phyloP scores from a whole-genome alignment of 768 basidiomycete genomes.

The Rhodocollybia butyracea region DNA sequence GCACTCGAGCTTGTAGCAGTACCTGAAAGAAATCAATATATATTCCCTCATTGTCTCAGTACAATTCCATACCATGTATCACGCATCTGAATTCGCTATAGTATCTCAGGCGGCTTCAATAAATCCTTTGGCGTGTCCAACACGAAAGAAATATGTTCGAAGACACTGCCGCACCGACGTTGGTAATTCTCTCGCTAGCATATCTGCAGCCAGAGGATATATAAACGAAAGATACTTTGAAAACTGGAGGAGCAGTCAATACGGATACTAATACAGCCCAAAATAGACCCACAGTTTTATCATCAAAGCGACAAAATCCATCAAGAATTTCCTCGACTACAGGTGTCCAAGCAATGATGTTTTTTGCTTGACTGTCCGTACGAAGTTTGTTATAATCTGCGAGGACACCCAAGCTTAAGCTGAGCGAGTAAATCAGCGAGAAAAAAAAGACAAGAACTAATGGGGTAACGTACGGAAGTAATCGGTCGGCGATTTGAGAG shows the following conservation, averaged over 20 bases:
- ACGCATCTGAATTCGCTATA: no score
- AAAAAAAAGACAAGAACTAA: slow-evolving; percentile 22
- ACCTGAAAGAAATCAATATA: no score
- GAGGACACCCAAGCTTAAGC: slow-evolving; percentile 83
- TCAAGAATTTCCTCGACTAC: slow-evolving; percentile 93
- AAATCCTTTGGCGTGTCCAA: slow-evolving; percentile 71
- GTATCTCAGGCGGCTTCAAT: no score
- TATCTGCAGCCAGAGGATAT: slow-evolving; percentile 86
- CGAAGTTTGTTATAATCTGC: slow-evolving; percentile 90
- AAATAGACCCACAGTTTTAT: slow-evolving; percentile 73
- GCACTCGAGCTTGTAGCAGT: no score
- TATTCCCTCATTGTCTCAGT: no score
- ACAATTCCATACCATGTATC: no score
- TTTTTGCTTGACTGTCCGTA: slow-evolving; percentile 88
- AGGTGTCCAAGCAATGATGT: slow-evolving; percentile 97
- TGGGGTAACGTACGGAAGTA: slow-evolving; percentile 54
- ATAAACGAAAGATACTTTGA: slow-evolving; percentile 81
- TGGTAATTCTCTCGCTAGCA: slow-evolving; percentile 78
- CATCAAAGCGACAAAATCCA: slow-evolving; percentile 87
- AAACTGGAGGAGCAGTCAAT: slow-evolving; percentile 55
- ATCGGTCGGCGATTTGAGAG: slow-evolving; percentile 71
- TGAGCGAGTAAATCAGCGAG: slow-evolving; percentile 28
- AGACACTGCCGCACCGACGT: slow-evolving; percentile 81
- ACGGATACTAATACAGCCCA: neutral
- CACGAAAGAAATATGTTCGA: slow-evolving; percentile 75